A percentile compares a stretch with the other conserved stretches of the same genome.
phyloP scores from a whole-genome alignment of 768 basidiomycete genomes.

The Psilocybe cyanescens region DNA sequence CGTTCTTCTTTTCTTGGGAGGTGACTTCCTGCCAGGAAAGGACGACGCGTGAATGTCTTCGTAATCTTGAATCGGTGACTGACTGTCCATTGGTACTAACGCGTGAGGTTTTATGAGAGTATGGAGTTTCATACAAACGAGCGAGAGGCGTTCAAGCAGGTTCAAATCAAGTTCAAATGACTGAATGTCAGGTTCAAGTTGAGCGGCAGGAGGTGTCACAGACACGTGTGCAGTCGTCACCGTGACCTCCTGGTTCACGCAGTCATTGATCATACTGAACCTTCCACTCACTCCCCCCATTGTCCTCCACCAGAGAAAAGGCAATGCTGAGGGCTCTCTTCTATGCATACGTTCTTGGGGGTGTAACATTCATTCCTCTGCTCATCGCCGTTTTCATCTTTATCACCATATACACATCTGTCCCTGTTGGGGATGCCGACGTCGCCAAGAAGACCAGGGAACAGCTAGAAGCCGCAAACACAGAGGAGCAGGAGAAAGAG shows the following conservation, averaged over 20 bases:
- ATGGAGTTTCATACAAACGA: no score
- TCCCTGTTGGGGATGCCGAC: constrained; percentile 70
- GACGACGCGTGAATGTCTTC: background rate
- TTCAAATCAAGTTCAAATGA: no score
- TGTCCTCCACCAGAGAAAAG: constrained; percentile 12
- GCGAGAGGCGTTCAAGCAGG: no score
- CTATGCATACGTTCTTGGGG: constrained; percentile 89
- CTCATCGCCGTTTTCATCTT: constrained; percentile 60
- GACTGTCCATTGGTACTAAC: background rate
- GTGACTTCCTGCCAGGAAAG: no score
- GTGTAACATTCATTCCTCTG: constrained; percentile 88
- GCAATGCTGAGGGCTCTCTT: constrained; percentile 75
- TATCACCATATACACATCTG: constrained; percentile 80
- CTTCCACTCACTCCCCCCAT: constrained; percentile 10
- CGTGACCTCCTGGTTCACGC: constrained; percentile 12
- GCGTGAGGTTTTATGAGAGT: no score
- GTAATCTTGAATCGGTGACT: background rate
- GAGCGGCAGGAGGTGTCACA: constrained; percentile 11
- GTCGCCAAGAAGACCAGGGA: constrained; percentile 40
- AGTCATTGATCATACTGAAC: background rate
- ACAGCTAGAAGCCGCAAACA: constrained; percentile 28
- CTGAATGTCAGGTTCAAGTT: no score
- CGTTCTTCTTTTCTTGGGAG: no score
- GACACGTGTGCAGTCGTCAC: constrained; percentile 24
- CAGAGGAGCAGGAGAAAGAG: constrained; percentile 33